Conservation (phyloP, 805 yeast species). For the Jamesozyma lodderae region DNA sequence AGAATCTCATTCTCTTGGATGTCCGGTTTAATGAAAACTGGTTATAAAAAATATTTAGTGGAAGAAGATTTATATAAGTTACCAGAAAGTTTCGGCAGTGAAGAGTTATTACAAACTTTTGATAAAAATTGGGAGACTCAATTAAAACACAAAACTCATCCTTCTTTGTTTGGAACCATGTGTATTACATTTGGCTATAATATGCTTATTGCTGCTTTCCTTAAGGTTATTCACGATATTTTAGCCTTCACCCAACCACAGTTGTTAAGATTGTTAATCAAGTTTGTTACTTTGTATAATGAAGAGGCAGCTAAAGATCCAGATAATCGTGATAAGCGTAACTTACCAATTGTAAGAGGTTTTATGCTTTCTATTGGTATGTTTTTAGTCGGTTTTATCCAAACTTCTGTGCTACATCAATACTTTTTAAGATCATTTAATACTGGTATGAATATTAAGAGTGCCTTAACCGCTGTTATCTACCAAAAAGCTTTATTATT, state of each 20-base stretch:
- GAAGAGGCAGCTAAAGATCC: slow-evolving; percentile 21
- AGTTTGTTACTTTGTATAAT: slow-evolving; percentile 42
- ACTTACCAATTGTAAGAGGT: slow-evolving; percentile 62
- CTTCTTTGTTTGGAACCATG: slow-evolving; percentile 53
- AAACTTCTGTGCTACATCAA: slow-evolving; percentile 69
- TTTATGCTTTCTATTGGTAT: slow-evolving; percentile 65
- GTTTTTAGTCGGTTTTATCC: slow-evolving; percentile 70
- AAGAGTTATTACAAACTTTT: slow-evolving; percentile 41
- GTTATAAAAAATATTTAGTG: slow-evolving; percentile 49
- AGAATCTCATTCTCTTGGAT: slow-evolving; percentile 83
- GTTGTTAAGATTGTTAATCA: slow-evolving; percentile 55
- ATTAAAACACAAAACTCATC: slow-evolving; percentile 33
- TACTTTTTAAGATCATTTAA: slow-evolving; percentile 69
- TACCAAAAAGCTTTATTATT: slow-evolving; percentile 60
- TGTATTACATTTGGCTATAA: slow-evolving; percentile 64
- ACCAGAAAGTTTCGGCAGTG: slow-evolving; percentile 57
- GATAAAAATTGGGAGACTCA: slow-evolving; percentile 54
- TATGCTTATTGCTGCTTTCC: slow-evolving; percentile 61
- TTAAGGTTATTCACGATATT: slow-evolving; percentile 67
- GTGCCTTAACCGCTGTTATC: slow-evolving; percentile 57
- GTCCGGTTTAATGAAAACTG: slow-evolving; percentile 73
- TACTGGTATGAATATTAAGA: slow-evolving; percentile 66
- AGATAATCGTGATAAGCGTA: slow-evolving; percentile 4
- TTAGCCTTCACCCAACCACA: slow-evolving; percentile 86
- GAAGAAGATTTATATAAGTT: slow-evolving; percentile 68